Base-by-base conservation (phyloP, 345 rosid genomes). In the Hibiscus trionum region DNA sequence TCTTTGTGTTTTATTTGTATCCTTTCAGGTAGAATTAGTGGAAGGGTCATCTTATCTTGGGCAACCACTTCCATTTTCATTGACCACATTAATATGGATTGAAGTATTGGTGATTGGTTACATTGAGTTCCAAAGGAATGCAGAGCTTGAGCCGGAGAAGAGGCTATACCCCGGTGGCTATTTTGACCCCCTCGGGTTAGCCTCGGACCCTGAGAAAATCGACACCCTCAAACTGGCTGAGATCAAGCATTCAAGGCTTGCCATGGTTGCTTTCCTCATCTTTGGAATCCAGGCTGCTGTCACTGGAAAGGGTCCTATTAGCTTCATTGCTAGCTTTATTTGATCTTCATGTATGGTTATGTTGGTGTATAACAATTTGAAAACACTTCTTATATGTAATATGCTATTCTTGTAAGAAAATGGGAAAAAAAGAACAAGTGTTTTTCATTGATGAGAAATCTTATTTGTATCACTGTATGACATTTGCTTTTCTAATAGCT, bases 21-120 rank as follows among this genome's bases (percentile, higher is more conserved):
- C 4, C 4, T 69, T 46, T 39, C 82, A 91, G 97, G 99, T 91
- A 73, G 99, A 95, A 84, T 81, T 90, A 56, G 83, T 91, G 35
- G 99, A 95, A 77, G 97, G 99, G 1, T 86, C 99, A 11, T 88
- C 97, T 1, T 95, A 95, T 79, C 87, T 95, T 0, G 99, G 97
- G 29, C 97, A 90, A 9, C 97, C 99, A 59, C 86, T 95, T 5
- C 97, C 97, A 0, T 95, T 91, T 77, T 91, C 97, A 4, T 65
- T 95, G 15, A 88, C 97, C 4, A 82, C 97, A 1, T 74, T 95
- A 82, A 92, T 95, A 67, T 91, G 91, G 97, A 90, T 95, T 35
- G 97, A 95, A 72, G 91, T 86, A 39, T 7, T 87, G 70, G 86
- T 89, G 46, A 80, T 87, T 17, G 92, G 91, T 5, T 91, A 83